Percentiles rank a stretch among this genome's conserved stretches.
These are phyloP conservation scores for Xylogone sp. DNA, from an alignment of 2,329 filamentous ascomycete species.

Conservation along the genomic window DNA sequence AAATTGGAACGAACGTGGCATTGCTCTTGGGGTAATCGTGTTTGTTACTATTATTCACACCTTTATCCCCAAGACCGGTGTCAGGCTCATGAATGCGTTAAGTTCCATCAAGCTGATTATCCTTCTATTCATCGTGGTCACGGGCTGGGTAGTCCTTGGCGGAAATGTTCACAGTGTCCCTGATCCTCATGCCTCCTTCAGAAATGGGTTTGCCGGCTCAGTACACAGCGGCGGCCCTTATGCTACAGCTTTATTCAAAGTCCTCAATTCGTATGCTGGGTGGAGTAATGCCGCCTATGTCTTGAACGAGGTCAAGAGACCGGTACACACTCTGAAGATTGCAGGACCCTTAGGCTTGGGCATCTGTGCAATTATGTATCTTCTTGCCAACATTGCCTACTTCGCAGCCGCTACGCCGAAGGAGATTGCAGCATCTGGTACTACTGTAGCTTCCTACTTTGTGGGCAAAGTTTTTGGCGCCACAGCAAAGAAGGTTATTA, in stretches of 20 bases:
- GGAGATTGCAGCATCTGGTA: constrained; percentile 47
- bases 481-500: constrained; percentile 35
- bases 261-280: constrained; percentile 50
- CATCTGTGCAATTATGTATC: constrained; percentile 49
- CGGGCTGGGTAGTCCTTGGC: constrained; percentile 32
- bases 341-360: constrained; percentile 50
- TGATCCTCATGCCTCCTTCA: constrained; percentile 38
- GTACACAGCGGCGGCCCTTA: constrained; percentile 32
- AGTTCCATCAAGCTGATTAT: constrained; percentile 44
- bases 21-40: constrained; percentile 42
- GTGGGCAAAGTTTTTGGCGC: constrained; percentile 49
- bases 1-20: constrained; percentile 41
- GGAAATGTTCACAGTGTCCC: constrained; percentile 31
- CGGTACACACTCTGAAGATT: constrained; percentile 51
- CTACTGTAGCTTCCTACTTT: constrained; percentile 51
- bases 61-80: constrained; percentile 38
- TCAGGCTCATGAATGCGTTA: constrained; percentile 42
- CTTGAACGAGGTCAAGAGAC: constrained; percentile 53
- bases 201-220: constrained; percentile 43
- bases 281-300: constrained; percentile 53
- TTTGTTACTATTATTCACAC: constrained; percentile 43
- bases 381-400: constrained; percentile 55
- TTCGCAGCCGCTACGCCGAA: constrained; percentile 53
- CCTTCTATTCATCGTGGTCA: constrained; percentile 40
- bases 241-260: constrained; percentile 49